Percentiles rank a stretch among this genome's conserved stretches.
Evolutionary conservation across 495 filamentous ascomycete genomes (phyloP).

Genomic region (Aspergillus bridgeri): DNA sequence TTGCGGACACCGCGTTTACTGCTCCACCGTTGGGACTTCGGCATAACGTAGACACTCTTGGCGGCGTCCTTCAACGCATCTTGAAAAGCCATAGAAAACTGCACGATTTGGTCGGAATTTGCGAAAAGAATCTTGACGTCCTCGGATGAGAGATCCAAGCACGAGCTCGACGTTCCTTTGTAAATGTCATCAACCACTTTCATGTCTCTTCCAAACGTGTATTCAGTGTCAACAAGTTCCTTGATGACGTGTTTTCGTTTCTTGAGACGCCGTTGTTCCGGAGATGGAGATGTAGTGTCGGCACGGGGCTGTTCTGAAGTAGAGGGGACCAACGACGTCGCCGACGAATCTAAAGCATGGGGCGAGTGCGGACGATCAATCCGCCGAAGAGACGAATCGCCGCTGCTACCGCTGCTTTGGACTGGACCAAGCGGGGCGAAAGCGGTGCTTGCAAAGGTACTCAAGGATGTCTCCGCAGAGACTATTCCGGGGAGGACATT

Average conservation of each 20-base stretch:
- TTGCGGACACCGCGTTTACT: slow-evolving; percentile 50
- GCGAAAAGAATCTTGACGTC: slow-evolving; percentile 86
- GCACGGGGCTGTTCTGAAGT: slow-evolving; percentile 23
- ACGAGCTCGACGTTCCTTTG: slow-evolving; percentile 85
- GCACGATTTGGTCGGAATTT: slow-evolving; percentile 82
- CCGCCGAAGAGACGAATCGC: slow-evolving; percentile 39
- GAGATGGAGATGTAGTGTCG: slow-evolving; percentile 42
- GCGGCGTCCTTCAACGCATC: slow-evolving; percentile 74
- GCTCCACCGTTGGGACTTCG: slow-evolving; percentile 54
- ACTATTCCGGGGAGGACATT: slow-evolving; percentile 33
- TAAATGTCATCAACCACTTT: slow-evolving; percentile 95
- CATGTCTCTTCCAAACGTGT: slow-evolving; percentile 85
- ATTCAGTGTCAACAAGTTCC: slow-evolving; percentile 89
- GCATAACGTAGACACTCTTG: slow-evolving; percentile 65
- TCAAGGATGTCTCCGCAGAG: slow-evolving; percentile 35
- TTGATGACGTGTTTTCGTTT: slow-evolving; percentile 78
- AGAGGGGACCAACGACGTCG: slow-evolving; percentile 38
- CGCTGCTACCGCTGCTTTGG: slow-evolving; percentile 50
- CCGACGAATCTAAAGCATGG: slow-evolving; percentile 36
- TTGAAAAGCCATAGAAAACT: slow-evolving; percentile 74
- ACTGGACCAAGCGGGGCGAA: slow-evolving; percentile 57
- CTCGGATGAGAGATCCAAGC: slow-evolving; percentile 70
- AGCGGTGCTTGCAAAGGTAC: slow-evolving; percentile 28
- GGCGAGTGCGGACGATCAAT: slow-evolving; percentile 35
- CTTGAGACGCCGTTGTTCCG: slow-evolving; percentile 54